These are phyloP conservation scores for Porodaedalea pini DNA, from an alignment of 1,284 basidiomycete genomes.

Conservation along the genomic window DNA sequence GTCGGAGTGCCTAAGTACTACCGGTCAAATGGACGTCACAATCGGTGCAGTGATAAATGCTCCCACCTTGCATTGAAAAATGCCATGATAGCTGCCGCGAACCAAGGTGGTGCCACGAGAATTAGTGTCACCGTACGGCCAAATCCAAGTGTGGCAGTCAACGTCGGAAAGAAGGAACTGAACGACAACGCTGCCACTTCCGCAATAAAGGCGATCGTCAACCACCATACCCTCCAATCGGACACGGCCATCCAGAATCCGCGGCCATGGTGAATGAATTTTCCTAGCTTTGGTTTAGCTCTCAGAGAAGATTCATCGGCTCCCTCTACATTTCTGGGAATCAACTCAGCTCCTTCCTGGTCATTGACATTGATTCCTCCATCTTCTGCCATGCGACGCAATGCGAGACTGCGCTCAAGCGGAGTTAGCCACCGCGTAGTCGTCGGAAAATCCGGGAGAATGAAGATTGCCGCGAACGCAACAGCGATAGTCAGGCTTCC, in stretches of 20 bases:
- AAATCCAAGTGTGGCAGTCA: slow-evolving; percentile 27
- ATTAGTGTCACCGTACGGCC: slow-evolving; percentile 26
- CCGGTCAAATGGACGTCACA: background rate
- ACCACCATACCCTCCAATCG: slow-evolving; percentile 40
- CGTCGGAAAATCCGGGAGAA: slow-evolving; percentile 41
- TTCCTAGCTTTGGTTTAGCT: background rate
- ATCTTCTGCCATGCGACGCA: slow-evolving; percentile 41
- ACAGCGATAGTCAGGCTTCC: slow-evolving; percentile 9
- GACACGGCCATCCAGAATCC: slow-evolving; percentile 37
- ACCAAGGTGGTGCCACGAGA: slow-evolving; percentile 26
- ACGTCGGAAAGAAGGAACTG: slow-evolving; percentile 32
- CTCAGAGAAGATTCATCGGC: background rate
- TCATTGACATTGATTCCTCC: slow-evolving; percentile 33
- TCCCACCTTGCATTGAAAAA: slow-evolving; percentile 14
- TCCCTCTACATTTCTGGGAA: background rate
- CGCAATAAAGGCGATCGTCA: slow-evolving; percentile 22
- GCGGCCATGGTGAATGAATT: background rate
- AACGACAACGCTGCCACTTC: slow-evolving; percentile 30
- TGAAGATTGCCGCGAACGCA: slow-evolving; percentile 26
- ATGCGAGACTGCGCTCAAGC: slow-evolving; percentile 38
- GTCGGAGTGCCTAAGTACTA: slow-evolving; percentile 30
- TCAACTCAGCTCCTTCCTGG: background rate
- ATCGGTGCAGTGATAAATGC: background rate
- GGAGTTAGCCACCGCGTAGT: slow-evolving; percentile 25
- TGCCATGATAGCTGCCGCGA: slow-evolving; percentile 14